Evolutionary conservation across 176 grass and related monocot genomes (phyloP), one percentile per base, ranked within the genome.

Genomic region (Oryza punctata): DNA sequence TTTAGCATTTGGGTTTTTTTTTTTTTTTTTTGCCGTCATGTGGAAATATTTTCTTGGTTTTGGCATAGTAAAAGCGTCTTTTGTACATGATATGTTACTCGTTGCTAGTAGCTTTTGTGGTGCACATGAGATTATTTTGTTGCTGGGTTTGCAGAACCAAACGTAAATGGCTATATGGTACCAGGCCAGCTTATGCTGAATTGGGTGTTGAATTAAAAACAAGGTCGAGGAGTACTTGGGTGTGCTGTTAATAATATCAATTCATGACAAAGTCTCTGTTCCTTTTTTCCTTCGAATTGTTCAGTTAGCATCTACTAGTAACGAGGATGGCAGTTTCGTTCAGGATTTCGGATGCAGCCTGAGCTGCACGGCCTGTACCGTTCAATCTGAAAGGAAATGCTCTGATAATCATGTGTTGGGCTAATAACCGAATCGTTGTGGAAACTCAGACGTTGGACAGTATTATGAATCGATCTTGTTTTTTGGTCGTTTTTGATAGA

Each of bases 51-150:
- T 76, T 84, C 44, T 83, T 75, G 81, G 7, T 23, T 72, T 75
- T 67, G 63, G 18, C 26, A 67, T 54, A n/a, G 18, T 35, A 29
- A 38, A 29, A 59, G 61, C 30, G 44, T 60, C 44, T 69, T 41
- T 67, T 85, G 82, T 77, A 85, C 45, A 85, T 85, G 82, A 29
- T 77, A 52, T 69, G 63, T 66, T 67, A 27, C 63, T 50, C 50
- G 40, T 29, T 3, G 71, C 45, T 54, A 72, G 71, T 67, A 52
- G 72, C 29, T 75, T 28, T 73, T 15, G 13, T 84, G 72, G 29
- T 76, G 81, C 61, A 66, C 64, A 75, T 59, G 74, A 76, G 71
- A 66, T 19, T 68, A 3, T 77, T 77, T 57, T 77, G 45, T 67
- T 69, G 63, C 69, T 64, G 25, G 64, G 47, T 69, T 69, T 77